phyloP scores from a whole-genome alignment of 2,329 filamentous ascomycete genomes.

The Lecanicillium sp. region DNA sequence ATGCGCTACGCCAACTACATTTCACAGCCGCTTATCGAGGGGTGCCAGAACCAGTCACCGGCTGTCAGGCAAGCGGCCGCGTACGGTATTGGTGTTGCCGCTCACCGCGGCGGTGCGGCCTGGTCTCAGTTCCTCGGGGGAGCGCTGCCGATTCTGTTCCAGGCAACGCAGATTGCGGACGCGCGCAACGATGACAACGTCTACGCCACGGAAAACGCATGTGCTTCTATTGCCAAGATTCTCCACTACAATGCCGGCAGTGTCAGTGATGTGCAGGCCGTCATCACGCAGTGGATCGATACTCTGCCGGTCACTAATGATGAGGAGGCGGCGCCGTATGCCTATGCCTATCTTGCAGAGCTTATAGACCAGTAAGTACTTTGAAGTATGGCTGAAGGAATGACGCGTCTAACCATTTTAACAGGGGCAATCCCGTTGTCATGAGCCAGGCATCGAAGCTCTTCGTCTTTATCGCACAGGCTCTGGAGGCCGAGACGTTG shows the following conservation, averaged over 20 bases:
- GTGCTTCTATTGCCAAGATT: constrained; percentile 93
- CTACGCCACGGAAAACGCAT: constrained; percentile 96
- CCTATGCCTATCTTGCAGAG: constrained; percentile 85
- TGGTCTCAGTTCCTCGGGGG: constrained; percentile 86
- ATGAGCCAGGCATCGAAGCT: constrained; percentile 71
- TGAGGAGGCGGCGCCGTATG: constrained; percentile 94
- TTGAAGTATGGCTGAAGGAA: background rate
- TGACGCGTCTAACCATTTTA: constrained; percentile 22
- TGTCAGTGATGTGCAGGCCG: constrained; percentile 67
- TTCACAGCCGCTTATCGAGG: constrained; percentile 76
- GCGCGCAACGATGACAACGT: constrained; percentile 88
- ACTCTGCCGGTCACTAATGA: constrained; percentile 91
- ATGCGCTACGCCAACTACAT: constrained; percentile 84
- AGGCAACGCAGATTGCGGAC: constrained; percentile 73
- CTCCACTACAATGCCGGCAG: constrained; percentile 80
- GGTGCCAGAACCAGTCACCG: constrained; percentile 77
- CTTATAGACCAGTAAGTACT: constrained; percentile 88
- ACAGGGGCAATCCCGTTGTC: constrained; percentile 79
- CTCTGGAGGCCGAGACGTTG: constrained; percentile 83
- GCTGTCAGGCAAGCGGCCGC: constrained; percentile 93
- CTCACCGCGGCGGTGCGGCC: constrained; percentile 78
- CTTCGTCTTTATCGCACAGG: constrained; percentile 80
- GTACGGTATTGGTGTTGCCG: constrained; percentile 92
- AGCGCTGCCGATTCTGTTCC: constrained; percentile 75
- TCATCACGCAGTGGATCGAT: constrained; percentile 81